Evolutionary conservation across 169 alveolate genomes (phyloP), one percentile per base, ranked within the genome.

Genomic region (Fabrea salina): DNA sequence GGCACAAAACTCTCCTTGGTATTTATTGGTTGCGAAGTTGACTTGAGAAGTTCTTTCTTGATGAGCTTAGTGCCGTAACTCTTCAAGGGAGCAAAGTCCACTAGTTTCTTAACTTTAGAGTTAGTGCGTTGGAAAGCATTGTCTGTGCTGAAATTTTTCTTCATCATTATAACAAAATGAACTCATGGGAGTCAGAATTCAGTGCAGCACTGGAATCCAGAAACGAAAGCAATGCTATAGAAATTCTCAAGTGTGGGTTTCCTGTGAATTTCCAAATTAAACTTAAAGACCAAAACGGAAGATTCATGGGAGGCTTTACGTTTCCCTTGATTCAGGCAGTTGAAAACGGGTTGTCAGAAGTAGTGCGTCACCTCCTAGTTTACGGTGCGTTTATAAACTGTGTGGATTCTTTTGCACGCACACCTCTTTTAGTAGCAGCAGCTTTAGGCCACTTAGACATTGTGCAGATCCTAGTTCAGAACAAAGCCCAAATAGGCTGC

Each of bases 271-370:
- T 19, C 30, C 16, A n/a, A 25, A 56, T 56, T 11, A 27, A 35
- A 19, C 11, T 25, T 56, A 16, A 35, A 56, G 67, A 56, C 67
- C 16, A 16, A 19, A 16, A 56, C 30, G 67, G 67, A 25, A 56
- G 30, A 22, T 19, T n/a, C 22, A 22, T 56, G 30, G 16, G 16
- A 56, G 67, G 67, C 4, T 51, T 33, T 27, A 61, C 74, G 8
- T 61, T 33, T 61, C 74, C 74, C 11, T 51, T 61, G 11, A 61
- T 35, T 13, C 11, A 35, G 41, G 74, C 74, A n/a, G 39, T 61
- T 1, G 74, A 61, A 27, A 2, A 16, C 16, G 51, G 39, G 50
- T 13, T 61, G 50, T 11, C 39, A 8, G 27, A 37, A 33, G 32
- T 61, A 16, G 11, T 22, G 32, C 50, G 32, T 0, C 13, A 25